Base-by-base conservation (phyloP, 129 eudicot genomes). In the Sambucus nigra region DNA sequence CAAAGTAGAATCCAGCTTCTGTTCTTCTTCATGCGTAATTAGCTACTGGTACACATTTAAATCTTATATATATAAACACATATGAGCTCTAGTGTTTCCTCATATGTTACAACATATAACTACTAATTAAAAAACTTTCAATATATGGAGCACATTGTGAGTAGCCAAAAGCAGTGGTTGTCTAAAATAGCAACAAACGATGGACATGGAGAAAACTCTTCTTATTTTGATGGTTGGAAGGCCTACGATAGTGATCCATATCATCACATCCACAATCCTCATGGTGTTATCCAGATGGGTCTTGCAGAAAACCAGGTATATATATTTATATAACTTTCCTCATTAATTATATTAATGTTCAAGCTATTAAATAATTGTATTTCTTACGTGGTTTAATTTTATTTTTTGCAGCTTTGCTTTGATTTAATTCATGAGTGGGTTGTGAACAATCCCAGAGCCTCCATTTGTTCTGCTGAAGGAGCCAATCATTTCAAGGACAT, bases 181-280 rank as follows among this genome's bases (percentile, higher is more conserved):
- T 79, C 86, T 1, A 79, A 64, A 28, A 67, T 79, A 3, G 81
- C 81, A n/a, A 56, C 69, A 5, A 69, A 53, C 40, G 71, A 74
- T 19, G 86, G 86, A 10, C 86, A 79, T 70, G 81, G 86, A 12
- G 86, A 79, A 67, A 69, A 74, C 67, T 79, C 86, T 2, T 67
- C 81, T 11, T 79, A 70, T 28, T 79, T 79, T 26, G 86, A 79
- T 61, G 86, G 78, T 16, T 74, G 81, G 86, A 79, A 79, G 73
- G 86, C 81, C 0, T 79, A 79, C 27, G 86, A 74, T 47, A 66
- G 46, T 21, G 64, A 74, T 61, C 81, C 86, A 41, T 74, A 61
- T 45, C 77, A 79, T 60, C 74, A 69, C 13, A 63, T 40, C 1
- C 6, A 44, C 18, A 79, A 79, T 55, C 78, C 81, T 4, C 35